These are phyloP conservation scores for Beauveria rudraprayagi DNA, from an alignment of 2,329 filamentous ascomycete species.

Conservation along the genomic window DNA sequence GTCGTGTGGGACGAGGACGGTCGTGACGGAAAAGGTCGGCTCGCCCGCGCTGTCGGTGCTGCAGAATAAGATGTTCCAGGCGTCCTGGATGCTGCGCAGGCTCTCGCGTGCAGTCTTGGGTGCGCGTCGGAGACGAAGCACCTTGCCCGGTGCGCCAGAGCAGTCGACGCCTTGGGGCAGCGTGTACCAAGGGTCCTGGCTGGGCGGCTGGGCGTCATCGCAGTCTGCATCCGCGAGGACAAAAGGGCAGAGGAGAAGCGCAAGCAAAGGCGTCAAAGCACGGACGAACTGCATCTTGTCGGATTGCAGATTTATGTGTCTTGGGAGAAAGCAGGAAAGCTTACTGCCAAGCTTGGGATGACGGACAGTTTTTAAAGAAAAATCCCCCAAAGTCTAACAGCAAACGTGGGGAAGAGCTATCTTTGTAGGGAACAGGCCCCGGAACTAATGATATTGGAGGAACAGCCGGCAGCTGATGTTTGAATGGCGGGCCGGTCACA, in stretches of 20 bases:
- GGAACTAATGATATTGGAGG: too few species aligned
- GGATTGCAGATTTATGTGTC: not conserved
- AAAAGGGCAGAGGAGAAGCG: not conserved
- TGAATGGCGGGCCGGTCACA: too few species aligned
- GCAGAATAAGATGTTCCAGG: constrained; percentile 29
- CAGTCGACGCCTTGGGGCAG: constrained; percentile 20
- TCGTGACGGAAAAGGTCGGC: constrained; percentile 29
- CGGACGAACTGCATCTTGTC: not conserved
- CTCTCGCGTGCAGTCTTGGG: constrained; percentile 13
- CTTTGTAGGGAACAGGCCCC: too few species aligned
- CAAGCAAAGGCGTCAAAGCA: not conserved
- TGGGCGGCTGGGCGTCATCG: constrained; percentile 20
- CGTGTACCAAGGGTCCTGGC: constrained; percentile 28
- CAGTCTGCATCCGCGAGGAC: not conserved
- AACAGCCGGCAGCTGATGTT: too few species aligned
- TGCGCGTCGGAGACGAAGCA: constrained; percentile 11
- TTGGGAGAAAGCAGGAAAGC: not conserved
- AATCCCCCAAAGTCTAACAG: too few species aligned
- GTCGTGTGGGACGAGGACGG: constrained; percentile 21
- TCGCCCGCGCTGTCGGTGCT: constrained; percentile 26
- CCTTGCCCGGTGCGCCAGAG: constrained; percentile 7
- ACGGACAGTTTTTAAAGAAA: too few species aligned
- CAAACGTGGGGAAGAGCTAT: too few species aligned
- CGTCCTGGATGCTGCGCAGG: constrained; percentile 10
- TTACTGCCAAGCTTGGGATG: too few species aligned